Evolutionary conservation across 176 grass and related monocot genomes (phyloP).

Genomic region (Phragmites australis): DNA sequence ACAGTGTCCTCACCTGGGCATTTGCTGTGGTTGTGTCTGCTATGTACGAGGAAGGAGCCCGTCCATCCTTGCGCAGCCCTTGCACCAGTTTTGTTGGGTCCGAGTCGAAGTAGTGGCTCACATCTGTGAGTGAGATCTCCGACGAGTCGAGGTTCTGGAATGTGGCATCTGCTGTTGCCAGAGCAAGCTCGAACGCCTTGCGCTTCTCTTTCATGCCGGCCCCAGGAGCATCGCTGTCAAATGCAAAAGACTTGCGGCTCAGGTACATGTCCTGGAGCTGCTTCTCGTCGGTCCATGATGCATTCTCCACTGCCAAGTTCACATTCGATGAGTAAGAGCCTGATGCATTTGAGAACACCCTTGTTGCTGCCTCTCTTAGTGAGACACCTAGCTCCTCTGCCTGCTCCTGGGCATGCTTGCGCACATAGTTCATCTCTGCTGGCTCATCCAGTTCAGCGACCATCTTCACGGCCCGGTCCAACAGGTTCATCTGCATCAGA

Average conservation of each 20-base stretch:
- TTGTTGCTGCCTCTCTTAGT: conserved; percentile 80
- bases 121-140: conserved; percentile 97
- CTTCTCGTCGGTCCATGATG: conserved; percentile 95
- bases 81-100: conserved; percentile 96
- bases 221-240: conserved; percentile 85
- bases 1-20: conserved; percentile 89
- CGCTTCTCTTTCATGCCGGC: conserved; percentile 91
- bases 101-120: conserved; percentile 99
- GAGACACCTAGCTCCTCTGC: conserved; percentile 78
- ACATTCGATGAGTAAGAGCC: conserved; percentile 98
- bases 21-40: conserved; percentile 97
- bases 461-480: conserved; percentile 94
- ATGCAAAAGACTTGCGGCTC: conserved; percentile 92
- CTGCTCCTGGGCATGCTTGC: conserved; percentile 93
- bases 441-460: conserved; percentile 96
- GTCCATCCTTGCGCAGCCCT: conserved; percentile 81
- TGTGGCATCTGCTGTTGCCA: conserved; percentile 88
- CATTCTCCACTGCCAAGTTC: conserved; percentile 96
- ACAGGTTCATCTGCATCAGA: conserved; percentile 85
- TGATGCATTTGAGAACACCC: conserved; percentile 97
- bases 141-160: conserved; percentile 99
- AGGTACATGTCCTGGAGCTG: conserved; percentile 99
- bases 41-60: conserved; percentile 78
- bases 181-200: conserved; percentile 82
- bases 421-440: conserved; percentile 85